Evolutionary conservation across 2,329 filamentous ascomycete genomes (phyloP).

Genomic region (Biscogniauxia sp.): DNA sequence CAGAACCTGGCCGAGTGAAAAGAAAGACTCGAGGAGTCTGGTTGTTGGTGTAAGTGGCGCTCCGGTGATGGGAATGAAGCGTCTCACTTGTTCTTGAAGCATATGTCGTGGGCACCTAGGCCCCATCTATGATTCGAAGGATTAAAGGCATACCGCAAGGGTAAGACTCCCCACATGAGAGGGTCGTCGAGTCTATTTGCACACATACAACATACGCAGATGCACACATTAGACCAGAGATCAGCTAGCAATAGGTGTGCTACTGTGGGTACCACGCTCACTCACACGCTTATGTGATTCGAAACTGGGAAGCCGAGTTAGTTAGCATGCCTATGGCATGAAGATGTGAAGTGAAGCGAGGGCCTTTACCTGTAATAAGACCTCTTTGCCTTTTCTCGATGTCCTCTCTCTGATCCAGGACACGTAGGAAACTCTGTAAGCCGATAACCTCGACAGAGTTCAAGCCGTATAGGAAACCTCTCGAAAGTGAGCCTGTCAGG

Average conservation of each 20-base stretch:
- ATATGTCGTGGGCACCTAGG: conserved; percentile 91
- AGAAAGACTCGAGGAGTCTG: conserved; percentile 73
- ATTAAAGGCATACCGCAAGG: conserved; percentile 68
- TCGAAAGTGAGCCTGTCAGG: conserved; percentile 66
- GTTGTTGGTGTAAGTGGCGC: conserved; percentile 9
- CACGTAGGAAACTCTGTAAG: conserved; percentile 68
- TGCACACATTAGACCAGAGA: conserved; percentile 20
- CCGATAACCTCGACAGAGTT: conserved; percentile 76
- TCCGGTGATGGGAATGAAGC: background rate
- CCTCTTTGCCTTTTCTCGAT: conserved; percentile 67
- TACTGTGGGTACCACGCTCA: conserved; percentile 32
- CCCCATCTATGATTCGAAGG: conserved; percentile 81
- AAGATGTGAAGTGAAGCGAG: background rate
- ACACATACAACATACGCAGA: conserved; percentile 4
- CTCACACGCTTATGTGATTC: conserved; percentile 87
- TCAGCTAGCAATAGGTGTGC: conserved; percentile 16
- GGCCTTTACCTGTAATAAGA: conserved; percentile 70
- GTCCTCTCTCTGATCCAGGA: conserved; percentile 72
- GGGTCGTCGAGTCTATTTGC: conserved; percentile 81
- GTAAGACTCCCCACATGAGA: conserved; percentile 87
- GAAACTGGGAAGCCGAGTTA: conserved; percentile 57
- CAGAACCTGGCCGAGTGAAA: conserved; percentile 83
- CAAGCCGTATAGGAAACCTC: conserved; percentile 71
- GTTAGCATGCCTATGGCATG: conserved; percentile 2
- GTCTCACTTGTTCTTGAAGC: conserved; percentile 78